Percentiles rank a stretch among this genome's conserved stretches.
Evolutionary conservation across 495 filamentous ascomycete species (phyloP).

Genomic region (Astrocystis sublimbata): DNA sequence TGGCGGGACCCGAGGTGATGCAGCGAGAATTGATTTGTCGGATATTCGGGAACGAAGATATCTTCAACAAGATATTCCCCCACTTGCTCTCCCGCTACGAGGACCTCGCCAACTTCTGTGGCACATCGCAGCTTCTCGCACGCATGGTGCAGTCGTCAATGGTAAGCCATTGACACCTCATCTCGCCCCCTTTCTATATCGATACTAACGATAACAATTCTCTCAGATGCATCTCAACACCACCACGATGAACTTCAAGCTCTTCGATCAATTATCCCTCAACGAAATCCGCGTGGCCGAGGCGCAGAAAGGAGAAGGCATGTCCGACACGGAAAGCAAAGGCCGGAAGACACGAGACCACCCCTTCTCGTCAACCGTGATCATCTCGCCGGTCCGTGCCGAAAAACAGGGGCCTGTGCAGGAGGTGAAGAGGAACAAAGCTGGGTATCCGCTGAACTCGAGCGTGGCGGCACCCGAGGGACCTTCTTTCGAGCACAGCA

Average conservation of each 20-base stretch:
- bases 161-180: background rate
- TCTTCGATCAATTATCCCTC: background rate
- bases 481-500: background rate
- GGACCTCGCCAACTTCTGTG: slow-evolving; percentile 24
- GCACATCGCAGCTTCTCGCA: slow-evolving; percentile 19
- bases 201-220: background rate
- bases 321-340: background rate
- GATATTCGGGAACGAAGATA: slow-evolving; percentile 18
- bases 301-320: background rate
- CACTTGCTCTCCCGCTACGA: slow-evolving; percentile 20
- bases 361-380: background rate
- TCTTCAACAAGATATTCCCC: slow-evolving; percentile 10
- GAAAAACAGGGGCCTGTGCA: background rate
- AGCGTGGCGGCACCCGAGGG: background rate
- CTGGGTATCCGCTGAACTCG: slow-evolving; percentile 4
- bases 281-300: too few species aligned
- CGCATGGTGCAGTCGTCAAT: background rate
- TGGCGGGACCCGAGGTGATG: background rate
- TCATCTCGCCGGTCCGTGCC: slow-evolving; percentile 8
- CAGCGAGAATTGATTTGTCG: slow-evolving; percentile 4
- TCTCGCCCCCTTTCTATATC: background rate
- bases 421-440: background rate
- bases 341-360: background rate
- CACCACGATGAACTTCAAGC: background rate
- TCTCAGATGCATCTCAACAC: slow-evolving; percentile 13